Conservation (phyloP, 768 basidiomycete species). For the Leccinum longicurvipes region DNA sequence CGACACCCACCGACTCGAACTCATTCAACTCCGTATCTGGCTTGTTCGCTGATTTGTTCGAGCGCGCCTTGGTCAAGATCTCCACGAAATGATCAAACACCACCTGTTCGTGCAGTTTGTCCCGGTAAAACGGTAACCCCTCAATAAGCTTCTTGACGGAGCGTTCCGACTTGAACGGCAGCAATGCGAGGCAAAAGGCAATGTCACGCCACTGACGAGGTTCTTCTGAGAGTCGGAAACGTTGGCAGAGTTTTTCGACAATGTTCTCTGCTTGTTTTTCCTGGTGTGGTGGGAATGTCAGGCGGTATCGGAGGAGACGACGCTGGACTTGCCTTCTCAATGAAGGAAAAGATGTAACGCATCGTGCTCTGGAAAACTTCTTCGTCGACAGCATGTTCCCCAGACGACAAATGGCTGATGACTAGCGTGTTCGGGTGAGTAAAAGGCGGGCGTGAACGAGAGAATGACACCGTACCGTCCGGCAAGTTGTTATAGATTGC, state of each 20-base stretch:
- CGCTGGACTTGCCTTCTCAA: constrained; percentile 74
- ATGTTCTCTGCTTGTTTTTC: constrained; percentile 98
- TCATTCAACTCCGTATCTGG: constrained; percentile 92
- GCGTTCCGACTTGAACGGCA: constrained; percentile 96
- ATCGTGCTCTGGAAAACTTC: constrained; percentile 90
- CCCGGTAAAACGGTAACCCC: constrained; percentile 87
- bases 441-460: background rate
- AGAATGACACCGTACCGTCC: constrained; percentile 57
- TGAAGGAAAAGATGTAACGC: constrained; percentile 92
- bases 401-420: constrained; percentile 91
- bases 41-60: constrained; percentile 89
- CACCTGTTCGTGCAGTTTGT: constrained; percentile 86
- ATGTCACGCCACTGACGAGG: constrained; percentile 97
- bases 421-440: constrained; percentile 43
- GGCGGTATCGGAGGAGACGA: background rate
- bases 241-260: constrained; percentile 95
- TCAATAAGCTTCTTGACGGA: constrained; percentile 97
- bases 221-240: constrained; percentile 85
- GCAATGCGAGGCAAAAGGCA: constrained; percentile 88
- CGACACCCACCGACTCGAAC: constrained; percentile 70
- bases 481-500: constrained; percentile 99
- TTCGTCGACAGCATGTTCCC: constrained; percentile 90
- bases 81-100: constrained; percentile 85
- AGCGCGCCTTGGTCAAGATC: constrained; percentile 88
- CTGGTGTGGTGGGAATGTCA: constrained; percentile 37